Base-by-base conservation (phyloP, 805 yeast species). In the Metschnikowia corniflorae region DNA sequence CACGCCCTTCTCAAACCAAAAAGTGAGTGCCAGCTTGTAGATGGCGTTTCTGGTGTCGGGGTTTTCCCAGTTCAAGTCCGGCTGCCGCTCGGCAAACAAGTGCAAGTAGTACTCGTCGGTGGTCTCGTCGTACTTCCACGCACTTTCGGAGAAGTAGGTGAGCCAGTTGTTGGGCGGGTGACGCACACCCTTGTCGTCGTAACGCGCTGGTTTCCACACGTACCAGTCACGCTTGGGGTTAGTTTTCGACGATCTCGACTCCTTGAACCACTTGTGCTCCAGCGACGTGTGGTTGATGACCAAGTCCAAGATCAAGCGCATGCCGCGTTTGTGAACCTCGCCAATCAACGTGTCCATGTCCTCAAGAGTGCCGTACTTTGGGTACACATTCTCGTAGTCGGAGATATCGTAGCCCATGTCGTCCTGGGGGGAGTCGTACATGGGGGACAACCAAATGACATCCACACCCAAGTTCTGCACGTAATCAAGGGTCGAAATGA, bases 351-450 rank as follows among this genome's bases (percentile, higher is more conserved):
- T 43, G 47, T 73, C 73, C 67, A 73, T 69, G 47, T 74, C 79
- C 40, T 70, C 70, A 55, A 75, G 52, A 10, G 78, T 66, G 25
- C 82, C 83, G 54, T 73, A 77, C 40, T 62, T 60, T 12, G 73
- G 70, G 54, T 76, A 68, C 26, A 77, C 68, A 16, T 56, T 65
- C 53, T 73, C 68, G 57, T 77, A 77, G 55, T 77, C 70, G 14
- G 73, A 57, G 49, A 77, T 73, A 47, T 77, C 82, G 51, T 76
- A 77, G 4, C 82, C 82, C 81, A 77, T 76, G 52, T 77, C 82
- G 34, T 69, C 73, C 52, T 73, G 77, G 5, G 82, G 82, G 3
- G 78, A 71, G 43, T 72, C 77, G 57, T 65, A 75, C 62, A 73
- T 71, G 16, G 82, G 82, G 17, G 75, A 71, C 36, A 77, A 53